These are phyloP conservation scores for Avena sativa DNA, from an alignment of 176 grass and related monocot genomes.

Conservation along the genomic window DNA sequence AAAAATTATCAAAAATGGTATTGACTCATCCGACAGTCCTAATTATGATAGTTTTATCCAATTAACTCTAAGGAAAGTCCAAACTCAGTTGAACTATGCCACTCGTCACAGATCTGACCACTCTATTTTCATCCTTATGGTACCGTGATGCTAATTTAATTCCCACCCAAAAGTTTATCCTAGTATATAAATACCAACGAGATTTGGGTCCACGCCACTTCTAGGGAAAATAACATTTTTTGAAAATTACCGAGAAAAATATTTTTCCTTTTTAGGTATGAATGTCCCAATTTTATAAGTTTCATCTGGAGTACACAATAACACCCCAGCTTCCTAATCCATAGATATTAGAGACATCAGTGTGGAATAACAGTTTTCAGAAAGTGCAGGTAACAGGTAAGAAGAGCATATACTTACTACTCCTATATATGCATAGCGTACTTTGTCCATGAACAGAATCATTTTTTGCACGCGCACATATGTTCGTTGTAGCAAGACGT, in stretches of 20 bases:
- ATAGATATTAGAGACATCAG: background rate
- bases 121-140: no score
- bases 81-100: slow-evolving; percentile 20
- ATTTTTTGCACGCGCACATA: background rate
- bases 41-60: no score
- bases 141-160: no score
- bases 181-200: background rate
- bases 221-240: background rate
- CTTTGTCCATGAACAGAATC: background rate
- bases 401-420: background rate
- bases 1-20: no score
- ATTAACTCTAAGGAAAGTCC: slow-evolving; percentile 25
- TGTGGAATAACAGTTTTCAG: background rate
- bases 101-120: no score
- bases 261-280: no score
- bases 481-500: slow-evolving; percentile 10
- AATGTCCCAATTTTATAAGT: background rate
- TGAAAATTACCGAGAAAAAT: no score
- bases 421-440: background rate
- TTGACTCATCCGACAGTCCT: no score
- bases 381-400: background rate
- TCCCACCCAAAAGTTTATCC: background rate
- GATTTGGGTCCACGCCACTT: background rate
- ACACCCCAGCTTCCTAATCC: background rate
- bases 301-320: background rate